These are phyloP conservation scores for Knufia petricola DNA, from an alignment of 2,329 filamentous ascomycete species.

Conservation along the genomic window DNA sequence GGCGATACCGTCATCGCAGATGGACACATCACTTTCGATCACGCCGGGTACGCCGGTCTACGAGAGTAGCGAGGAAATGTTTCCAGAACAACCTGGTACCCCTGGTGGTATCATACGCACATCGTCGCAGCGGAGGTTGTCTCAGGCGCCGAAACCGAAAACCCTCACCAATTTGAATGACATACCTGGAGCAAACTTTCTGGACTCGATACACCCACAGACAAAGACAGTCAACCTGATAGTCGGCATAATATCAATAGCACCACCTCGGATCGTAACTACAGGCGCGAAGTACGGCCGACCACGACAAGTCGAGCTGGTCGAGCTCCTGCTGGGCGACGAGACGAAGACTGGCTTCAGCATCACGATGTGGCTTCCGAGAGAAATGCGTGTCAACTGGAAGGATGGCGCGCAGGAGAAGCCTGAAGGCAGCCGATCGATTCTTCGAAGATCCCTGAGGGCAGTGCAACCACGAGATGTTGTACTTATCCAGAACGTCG, in stretches of 20 bases:
- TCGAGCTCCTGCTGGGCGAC: constrained; percentile 75
- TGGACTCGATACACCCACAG: constrained; percentile 61
- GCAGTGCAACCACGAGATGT: constrained; percentile 62
- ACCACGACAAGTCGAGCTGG: constrained; percentile 47
- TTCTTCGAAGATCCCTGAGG: constrained; percentile 33
- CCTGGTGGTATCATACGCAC: constrained; percentile 20
- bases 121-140: constrained; percentile 18
- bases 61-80: constrained; percentile 22
- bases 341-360: constrained; percentile 73
- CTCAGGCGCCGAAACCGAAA: constrained; percentile 18
- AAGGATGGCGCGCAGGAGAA: constrained; percentile 21
- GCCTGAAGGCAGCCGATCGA: constrained; percentile 22
- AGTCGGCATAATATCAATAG: constrained; percentile 66
- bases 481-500: constrained; percentile 69
- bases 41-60: constrained; percentile 21
- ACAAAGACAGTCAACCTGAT: constrained; percentile 75
- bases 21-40: constrained; percentile 27
- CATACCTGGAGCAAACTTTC: constrained; percentile 57
- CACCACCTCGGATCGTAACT: constrained; percentile 56
- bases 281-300: constrained; percentile 49
- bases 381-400: constrained; percentile 22
- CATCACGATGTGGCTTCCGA: constrained; percentile 69
- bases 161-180: constrained; percentile 55
- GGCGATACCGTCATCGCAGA: constrained; percentile 53
- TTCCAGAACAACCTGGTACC: constrained; percentile 10